Evolutionary conservation across 164 flowering plant genomes (phyloP), one percentile per base, ranked within the genome.

Genomic region (Stephania cephalantha): DNA sequence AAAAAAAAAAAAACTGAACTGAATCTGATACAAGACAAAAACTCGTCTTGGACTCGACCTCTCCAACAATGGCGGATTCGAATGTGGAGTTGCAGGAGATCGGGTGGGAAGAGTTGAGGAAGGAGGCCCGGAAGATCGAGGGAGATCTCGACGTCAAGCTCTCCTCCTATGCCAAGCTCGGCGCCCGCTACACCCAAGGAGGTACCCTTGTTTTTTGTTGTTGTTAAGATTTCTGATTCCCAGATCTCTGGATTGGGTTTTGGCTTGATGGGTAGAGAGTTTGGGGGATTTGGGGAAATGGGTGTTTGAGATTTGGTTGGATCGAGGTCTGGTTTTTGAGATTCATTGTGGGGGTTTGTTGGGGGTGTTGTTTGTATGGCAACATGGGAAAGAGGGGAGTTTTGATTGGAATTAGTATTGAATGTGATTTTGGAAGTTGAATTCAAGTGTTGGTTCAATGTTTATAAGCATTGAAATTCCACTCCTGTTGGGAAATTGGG

Each of bases 141-240:
- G 95, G 98, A n/a, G 97, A 94, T 92, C 92, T 94, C 74, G 98
- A 94, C 63, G 97, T 90, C 63, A 94, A 92, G 86, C 94, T 95
- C 78, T 90, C 94, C 79, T 95, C 98, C 25, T 95, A 92, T 74
- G 97, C 91, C 30, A 95, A 91, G 82, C 94, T 95, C 72, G 94
- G 98, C 29, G 82, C 93, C 30, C 80, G 95, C 58, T 89, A 88
- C 86, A 84, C 91, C 13, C 97, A 91, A 79, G 94, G 89, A 81
- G 89, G 92, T 66, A 11, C 9, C 42, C 42, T 9, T 22, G 46
- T 12, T 68, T 68, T 25, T 25, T 25, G 25, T 25, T 9, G 45
- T 53, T 44, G 0, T 20, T 8, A 4, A 20, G 13, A 29, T 46
- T 29, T 12, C 72, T 30, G 53, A 46, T n/a, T 70, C 58, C 10